These are phyloP conservation scores for Cyberlindnera petersonii DNA, from an alignment of 805 yeast species.

Conservation along the genomic window DNA sequence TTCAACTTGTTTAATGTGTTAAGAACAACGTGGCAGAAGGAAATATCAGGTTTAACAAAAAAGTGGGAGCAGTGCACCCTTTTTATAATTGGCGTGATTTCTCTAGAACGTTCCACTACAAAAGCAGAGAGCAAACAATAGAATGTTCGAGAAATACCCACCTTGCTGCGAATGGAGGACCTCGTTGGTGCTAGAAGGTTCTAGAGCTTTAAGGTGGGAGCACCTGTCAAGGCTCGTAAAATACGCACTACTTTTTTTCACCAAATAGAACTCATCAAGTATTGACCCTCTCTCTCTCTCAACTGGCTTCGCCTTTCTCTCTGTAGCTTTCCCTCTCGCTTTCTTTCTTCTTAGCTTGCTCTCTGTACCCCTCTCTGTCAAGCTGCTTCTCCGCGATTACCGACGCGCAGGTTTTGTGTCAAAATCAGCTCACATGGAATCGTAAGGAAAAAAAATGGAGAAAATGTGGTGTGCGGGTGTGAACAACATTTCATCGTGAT, in stretches of 20 bases:
- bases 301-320: too few relatives aligned
- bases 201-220: neutral
- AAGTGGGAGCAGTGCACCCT: constrained; percentile 2
- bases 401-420: too few relatives aligned
- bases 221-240: neutral
- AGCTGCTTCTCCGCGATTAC: constrained; percentile 1
- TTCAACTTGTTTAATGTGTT: too few relatives aligned
- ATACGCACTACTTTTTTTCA: too few relatives aligned
- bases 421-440: constrained; percentile 1
- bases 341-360: neutral
- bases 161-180: neutral
- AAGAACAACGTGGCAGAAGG: neutral
- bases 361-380: neutral
- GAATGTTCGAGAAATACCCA: constrained; percentile 4
- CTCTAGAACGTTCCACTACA: constrained; percentile 13
- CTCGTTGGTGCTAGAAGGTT: constrained; percentile 1
- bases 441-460: too few relatives aligned
- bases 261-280: too few relatives aligned
- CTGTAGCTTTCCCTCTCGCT: too few relatives aligned
- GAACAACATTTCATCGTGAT: too few relatives aligned
- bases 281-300: too few relatives aligned
- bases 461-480: too few relatives aligned
- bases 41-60: neutral
- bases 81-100: constrained; percentile 7
- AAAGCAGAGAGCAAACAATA: constrained; percentile 8